Percentiles rank a stretch among this genome's conserved stretches.
These are phyloP conservation scores for Rosa chinensis DNA, from an alignment of 306 rosid species.

Conservation along the genomic window DNA sequence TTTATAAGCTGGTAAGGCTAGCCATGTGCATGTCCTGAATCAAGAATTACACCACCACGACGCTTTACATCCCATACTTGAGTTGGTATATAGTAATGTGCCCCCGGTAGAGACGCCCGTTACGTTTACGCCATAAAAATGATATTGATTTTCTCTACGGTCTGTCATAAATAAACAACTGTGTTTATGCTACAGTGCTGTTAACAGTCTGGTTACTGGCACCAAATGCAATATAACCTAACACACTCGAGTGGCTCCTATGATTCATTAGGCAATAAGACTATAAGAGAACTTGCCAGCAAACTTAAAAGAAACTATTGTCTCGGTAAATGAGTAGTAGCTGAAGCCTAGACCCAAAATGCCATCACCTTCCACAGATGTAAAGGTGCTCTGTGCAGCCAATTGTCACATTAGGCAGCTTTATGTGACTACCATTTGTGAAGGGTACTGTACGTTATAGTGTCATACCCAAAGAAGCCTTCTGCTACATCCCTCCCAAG, in stretches of 20 bases:
- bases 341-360: neutral
- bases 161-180: neutral
- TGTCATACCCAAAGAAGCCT: neutral
- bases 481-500: neutral
- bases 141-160: neutral
- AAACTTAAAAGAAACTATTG: neutral
- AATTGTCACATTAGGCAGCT: neutral
- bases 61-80: neutral
- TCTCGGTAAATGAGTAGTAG: neutral
- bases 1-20: neutral
- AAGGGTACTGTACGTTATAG: neutral
- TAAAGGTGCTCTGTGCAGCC: neutral
- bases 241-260: neutral
- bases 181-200: neutral
- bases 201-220: neutral
- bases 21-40: neutral
- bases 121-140: neutral
- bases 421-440: neutral
- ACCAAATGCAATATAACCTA: neutral
- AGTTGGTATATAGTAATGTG: neutral
- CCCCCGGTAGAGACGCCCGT: neutral
- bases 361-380: neutral
- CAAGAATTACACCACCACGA: neutral
- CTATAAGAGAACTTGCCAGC: neutral
- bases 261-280: neutral